phyloP scores from a whole-genome alignment of 2,329 filamentous ascomycete species.

The Ceratocystis alfenasii region DNA sequence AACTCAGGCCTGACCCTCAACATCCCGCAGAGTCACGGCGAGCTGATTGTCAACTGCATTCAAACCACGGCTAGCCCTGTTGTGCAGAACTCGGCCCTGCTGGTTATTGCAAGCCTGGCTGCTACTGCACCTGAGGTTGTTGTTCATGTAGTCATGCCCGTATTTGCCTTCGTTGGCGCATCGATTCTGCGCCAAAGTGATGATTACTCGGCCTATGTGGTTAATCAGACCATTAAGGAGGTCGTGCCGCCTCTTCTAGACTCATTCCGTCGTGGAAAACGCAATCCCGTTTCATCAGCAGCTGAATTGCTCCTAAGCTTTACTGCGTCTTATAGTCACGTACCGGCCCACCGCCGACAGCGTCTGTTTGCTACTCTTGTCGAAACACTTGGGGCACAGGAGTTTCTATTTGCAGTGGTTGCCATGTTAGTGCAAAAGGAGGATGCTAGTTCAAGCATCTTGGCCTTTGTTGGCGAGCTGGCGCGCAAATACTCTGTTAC shows the following conservation, averaged over 20 bases:
- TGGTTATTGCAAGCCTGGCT: conserved; percentile 77
- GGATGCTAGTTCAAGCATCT: conserved; percentile 53
- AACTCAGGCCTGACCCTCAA: conserved; percentile 48
- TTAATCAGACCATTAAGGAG: conserved; percentile 86
- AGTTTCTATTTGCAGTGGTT: conserved; percentile 78
- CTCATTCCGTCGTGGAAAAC: conserved; percentile 69
- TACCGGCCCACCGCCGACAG: conserved; percentile 73
- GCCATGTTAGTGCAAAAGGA: conserved; percentile 83
- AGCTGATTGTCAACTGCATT: conserved; percentile 87
- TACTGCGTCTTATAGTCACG: conserved; percentile 89
- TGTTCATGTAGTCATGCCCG: conserved; percentile 94
- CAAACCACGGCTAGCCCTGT: conserved; percentile 84
- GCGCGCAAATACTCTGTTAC: conserved; percentile 60
- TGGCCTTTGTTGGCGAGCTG: conserved; percentile 64
- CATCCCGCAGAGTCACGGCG: conserved; percentile 67
- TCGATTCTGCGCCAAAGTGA: conserved; percentile 86
- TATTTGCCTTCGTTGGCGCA: conserved; percentile 95
- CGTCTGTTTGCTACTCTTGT: conserved; percentile 76
- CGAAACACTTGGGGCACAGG: conserved; percentile 69
- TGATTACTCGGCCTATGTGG: conserved; percentile 92
- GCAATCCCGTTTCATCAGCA: conserved; percentile 65
- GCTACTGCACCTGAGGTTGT: conserved; percentile 82
- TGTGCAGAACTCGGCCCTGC: conserved; percentile 81
- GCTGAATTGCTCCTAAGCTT: conserved; percentile 91
- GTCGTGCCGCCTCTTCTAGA: conserved; percentile 85